phyloP scores from a whole-genome alignment of 2,329 filamentous ascomycete genomes.

The Pseudogymnoascus sp. region DNA sequence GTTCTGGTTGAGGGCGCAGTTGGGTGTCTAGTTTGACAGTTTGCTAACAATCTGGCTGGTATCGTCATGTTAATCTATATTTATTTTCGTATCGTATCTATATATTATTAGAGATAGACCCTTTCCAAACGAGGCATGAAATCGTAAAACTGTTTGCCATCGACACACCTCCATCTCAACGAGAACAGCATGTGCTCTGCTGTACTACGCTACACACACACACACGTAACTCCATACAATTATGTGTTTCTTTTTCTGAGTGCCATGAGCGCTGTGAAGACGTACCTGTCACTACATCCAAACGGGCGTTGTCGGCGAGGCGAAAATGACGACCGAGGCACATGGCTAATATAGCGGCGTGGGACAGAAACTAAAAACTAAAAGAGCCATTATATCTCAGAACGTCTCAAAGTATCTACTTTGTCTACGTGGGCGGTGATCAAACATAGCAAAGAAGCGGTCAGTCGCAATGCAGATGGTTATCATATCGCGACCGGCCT shows the following conservation, averaged over 20 bases:
- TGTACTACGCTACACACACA: neutral
- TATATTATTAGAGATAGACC: neutral
- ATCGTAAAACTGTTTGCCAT: neutral
- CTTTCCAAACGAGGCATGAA: neutral
- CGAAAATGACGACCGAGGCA: neutral
- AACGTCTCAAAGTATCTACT: neutral
- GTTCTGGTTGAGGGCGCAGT: neutral
- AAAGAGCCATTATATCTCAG: neutral
- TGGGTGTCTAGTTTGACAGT: neutral
- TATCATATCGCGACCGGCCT: neutral
- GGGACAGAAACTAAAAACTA: neutral
- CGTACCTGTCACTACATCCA: neutral
- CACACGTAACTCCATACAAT: neutral
- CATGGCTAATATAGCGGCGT: neutral
- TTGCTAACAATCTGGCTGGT: neutral
- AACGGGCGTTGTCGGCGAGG: neutral
- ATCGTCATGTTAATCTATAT: neutral
- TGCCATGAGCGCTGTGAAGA: neutral
- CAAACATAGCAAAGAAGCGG: slow-evolving; percentile 1
- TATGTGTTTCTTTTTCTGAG: neutral
- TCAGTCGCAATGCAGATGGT: neutral
- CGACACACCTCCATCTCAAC: neutral
- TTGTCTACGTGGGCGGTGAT: neutral
- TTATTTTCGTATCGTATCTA: neutral
- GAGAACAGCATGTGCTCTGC: neutral